phyloP scores from a whole-genome alignment of 2,329 filamentous ascomycete species.

The Beauveria brongniartii region DNA sequence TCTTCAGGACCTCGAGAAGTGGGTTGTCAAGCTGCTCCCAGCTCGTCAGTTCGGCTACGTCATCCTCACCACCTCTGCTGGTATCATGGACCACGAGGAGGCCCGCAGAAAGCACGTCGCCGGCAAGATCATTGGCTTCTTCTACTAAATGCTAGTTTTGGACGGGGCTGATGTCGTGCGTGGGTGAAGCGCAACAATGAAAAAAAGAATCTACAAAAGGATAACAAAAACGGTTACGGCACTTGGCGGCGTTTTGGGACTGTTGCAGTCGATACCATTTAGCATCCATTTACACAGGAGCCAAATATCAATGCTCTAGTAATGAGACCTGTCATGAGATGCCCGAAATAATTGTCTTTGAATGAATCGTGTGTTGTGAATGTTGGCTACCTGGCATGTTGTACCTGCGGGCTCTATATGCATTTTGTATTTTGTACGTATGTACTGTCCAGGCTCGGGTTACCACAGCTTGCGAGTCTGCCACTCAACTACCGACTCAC shows the following conservation, averaged over 20 bases:
- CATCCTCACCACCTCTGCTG: slow-evolving; percentile 96
- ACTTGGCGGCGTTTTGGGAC: slow-evolving; percentile 30
- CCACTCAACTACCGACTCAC: slow-evolving; percentile 13
- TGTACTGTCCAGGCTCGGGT: not conserved
- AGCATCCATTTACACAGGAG: slow-evolving; percentile 24
- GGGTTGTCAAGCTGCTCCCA: slow-evolving; percentile 97
- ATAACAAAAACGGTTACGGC: slow-evolving; percentile 19
- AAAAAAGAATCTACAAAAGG: slow-evolving; percentile 12
- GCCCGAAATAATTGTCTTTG: not conserved
- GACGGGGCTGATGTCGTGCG: slow-evolving; percentile 11
- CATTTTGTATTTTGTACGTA: not conserved
- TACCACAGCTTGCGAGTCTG: slow-evolving; percentile 16
- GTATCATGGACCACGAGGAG: slow-evolving; percentile 99
- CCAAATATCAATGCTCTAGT: slow-evolving; percentile 24
- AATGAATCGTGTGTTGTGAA: not conserved
- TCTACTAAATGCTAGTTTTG: slow-evolving; percentile 61
- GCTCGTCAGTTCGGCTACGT: slow-evolving; percentile 99
- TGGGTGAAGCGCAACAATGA: slow-evolving; percentile 13
- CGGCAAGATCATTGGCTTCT: slow-evolving; percentile 99
- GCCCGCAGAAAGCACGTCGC: slow-evolving; percentile 97
- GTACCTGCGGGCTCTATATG: not conserved
- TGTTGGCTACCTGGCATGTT: not conserved
- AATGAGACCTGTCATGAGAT: slow-evolving; percentile 27
- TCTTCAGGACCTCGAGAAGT: slow-evolving; percentile 97
- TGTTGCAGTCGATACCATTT: slow-evolving; percentile 29